Evolutionary conservation across 176 grass and related monocot genomes (phyloP), one percentile per base, ranked within the genome.

Genomic region (Oryza longistaminata): DNA sequence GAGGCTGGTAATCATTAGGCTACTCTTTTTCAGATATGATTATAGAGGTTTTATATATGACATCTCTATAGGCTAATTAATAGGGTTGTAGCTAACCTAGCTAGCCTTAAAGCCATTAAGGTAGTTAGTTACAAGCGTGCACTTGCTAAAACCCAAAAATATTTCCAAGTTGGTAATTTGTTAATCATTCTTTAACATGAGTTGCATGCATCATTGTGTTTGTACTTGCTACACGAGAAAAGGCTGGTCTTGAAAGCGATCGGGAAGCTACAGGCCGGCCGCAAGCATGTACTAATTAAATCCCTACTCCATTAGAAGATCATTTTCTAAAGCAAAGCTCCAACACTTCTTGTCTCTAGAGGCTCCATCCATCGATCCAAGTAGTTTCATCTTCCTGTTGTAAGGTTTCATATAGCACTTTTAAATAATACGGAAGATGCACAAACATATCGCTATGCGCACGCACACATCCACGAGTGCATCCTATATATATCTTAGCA

Each of bases 161-260:
- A 65, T 81, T 37, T 70, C 71, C 77, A 89, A 42, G 82, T 85
- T 89, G 64, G 21, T 61, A 22, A 61, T 61, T 61, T 55, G 4
- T 6, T 76, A 89, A 35, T n/a, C 64, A 70, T 64, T 76, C 16
- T 80, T 88, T 83, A 79, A 34, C 67, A 42, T 67, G 44, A 88
- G 70, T 53, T 53, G 50, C 50, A 81, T 80, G 60, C 45, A 89
- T 70, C 76, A 80, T 85, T 85, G 37, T 61, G 17, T 43, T 81
- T 85, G 88, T 89, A 85, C 88, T 89, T 89, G 45, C 49, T 76
- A 70, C 70, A 70, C 45, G 39, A 67, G 76, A 89, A 85, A 85
- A 89, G 85, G 77, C 58, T 81, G 82, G 82, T 69, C 77, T 50
- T 76, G 71, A 85, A 76, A 89, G 77, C n/a, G 71, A 85, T 66